Conservation (phyloP, 2,329 filamentous ascomycete genomes). For the Aureobasidium sp. region DNA sequence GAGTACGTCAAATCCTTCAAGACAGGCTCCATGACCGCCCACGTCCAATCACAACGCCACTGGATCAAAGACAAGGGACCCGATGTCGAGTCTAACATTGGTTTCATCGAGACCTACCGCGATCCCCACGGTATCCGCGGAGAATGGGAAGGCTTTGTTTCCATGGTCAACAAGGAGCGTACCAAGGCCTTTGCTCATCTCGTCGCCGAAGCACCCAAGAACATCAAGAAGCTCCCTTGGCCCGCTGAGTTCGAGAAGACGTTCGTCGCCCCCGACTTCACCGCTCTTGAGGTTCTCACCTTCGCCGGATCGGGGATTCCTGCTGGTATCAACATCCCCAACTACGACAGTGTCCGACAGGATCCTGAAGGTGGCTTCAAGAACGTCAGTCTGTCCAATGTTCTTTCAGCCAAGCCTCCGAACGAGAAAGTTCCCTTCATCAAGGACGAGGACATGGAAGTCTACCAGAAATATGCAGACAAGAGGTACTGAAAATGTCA, state of each 20-base stretch:
- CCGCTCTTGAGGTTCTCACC: conserved; percentile 81
- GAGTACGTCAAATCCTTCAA: conserved; percentile 34
- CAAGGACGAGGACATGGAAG: conserved; percentile 61
- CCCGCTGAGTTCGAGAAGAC: too few relatives aligned
- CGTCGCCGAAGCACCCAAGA: too few relatives aligned
- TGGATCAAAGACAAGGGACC: too few relatives aligned
- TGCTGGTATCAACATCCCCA: conserved; percentile 32
- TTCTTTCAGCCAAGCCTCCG: conserved; percentile 81
- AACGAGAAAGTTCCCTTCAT: conserved; percentile 93
- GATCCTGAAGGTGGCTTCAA: conserved; percentile 67
- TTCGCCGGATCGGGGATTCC: conserved; percentile 61
- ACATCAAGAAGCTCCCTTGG: too few relatives aligned
- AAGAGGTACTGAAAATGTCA: conserved; percentile 24
- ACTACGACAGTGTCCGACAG: conserved; percentile 70
- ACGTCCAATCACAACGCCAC: too few relatives aligned
- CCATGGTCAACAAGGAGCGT: too few relatives aligned
- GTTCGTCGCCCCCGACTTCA: conserved; percentile 28
- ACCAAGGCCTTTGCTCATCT: too few relatives aligned
- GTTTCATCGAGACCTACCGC: too few relatives aligned
- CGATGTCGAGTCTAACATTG: too few relatives aligned
- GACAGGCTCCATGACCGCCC: too few relatives aligned
- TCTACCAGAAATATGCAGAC: conserved; percentile 79
- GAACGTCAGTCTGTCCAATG: conserved; percentile 88
- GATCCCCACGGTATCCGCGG: too few relatives aligned
- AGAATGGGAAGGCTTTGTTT: too few relatives aligned